These are phyloP conservation scores for Begonia fuchsioides DNA, from an alignment of 306 rosid genomes.

Conservation along the genomic window DNA sequence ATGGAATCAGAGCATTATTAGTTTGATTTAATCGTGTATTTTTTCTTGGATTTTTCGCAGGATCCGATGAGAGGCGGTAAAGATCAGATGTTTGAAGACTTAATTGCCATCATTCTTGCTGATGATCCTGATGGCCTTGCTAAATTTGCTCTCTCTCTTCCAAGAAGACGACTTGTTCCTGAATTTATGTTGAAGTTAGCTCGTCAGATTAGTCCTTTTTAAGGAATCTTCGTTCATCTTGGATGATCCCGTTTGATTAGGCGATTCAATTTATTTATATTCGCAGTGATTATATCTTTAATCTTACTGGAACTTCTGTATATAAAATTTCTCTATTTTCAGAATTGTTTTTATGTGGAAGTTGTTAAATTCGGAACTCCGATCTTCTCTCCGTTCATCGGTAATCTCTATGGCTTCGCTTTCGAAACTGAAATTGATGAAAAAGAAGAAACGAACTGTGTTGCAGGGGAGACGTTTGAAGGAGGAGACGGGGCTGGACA, in stretches of 20 bases:
- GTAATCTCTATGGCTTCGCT: background rate
- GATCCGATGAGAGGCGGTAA: slow-evolving; percentile 96
- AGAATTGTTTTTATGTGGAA: too few species aligned
- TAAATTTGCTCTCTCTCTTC: slow-evolving; percentile 56
- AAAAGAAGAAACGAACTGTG: too few species aligned
- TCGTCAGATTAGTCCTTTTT: slow-evolving; percentile 73
- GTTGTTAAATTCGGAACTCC: slow-evolving; percentile 3
- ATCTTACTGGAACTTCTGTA: background rate
- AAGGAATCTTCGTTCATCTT: slow-evolving; percentile 4
- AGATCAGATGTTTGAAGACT: slow-evolving; percentile 67
- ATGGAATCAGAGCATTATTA: too few species aligned
- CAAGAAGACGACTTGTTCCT: slow-evolving; percentile 78
- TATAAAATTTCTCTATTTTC: too few species aligned
- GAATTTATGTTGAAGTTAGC: slow-evolving; percentile 80
- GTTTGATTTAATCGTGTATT: too few species aligned
- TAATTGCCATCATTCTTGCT: slow-evolving; percentile 49
- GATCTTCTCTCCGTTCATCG: background rate
- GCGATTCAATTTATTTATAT: background rate
- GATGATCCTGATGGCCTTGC: slow-evolving; percentile 53
- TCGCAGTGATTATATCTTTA: background rate
- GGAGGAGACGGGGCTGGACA: slow-evolving; percentile 56
- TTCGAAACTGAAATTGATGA: too few species aligned
- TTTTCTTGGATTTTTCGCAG: slow-evolving; percentile 10
- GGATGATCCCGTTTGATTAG: too few species aligned
- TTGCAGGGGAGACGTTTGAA: slow-evolving; percentile 73